Evolutionary conservation across 306 rosid genomes (phyloP).

Genomic region (Malus orientalis): DNA sequence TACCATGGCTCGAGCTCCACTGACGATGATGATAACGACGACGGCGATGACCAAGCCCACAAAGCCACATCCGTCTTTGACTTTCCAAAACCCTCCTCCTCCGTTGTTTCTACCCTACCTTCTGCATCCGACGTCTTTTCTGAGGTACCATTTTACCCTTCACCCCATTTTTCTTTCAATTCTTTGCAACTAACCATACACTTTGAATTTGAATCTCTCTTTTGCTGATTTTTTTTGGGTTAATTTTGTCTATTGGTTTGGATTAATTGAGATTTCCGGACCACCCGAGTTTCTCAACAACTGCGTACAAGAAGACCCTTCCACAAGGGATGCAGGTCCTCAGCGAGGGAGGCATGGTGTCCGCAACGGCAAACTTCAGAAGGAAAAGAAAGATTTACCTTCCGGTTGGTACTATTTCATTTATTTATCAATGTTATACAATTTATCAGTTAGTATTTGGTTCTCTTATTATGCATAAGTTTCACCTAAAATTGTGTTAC

Average conservation of each 20-base stretch:
- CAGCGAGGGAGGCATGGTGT: slow-evolving; percentile 38
- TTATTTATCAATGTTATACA: background rate
- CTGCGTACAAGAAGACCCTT: slow-evolving; percentile 48
- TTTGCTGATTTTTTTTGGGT: background rate
- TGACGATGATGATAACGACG: slow-evolving; percentile 24
- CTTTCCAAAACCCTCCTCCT: slow-evolving; percentile 37
- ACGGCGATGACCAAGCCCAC: background rate
- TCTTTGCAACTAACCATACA: background rate
- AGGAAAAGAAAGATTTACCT: slow-evolving; percentile 70
- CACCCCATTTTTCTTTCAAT: background rate
- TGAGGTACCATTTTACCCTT: slow-evolving; percentile 40
- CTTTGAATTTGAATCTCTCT: background rate
- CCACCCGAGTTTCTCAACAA: slow-evolving; percentile 85
- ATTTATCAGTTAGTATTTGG: background rate
- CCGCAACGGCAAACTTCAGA: slow-evolving; percentile 40
- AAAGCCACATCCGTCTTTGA: slow-evolving; percentile 56
- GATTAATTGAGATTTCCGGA: slow-evolving; percentile 56
- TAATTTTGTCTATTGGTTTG: background rate
- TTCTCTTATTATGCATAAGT: background rate
- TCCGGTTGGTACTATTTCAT: slow-evolving; percentile 28
- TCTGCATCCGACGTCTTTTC: slow-evolving; percentile 89
- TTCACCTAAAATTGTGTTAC: background rate
- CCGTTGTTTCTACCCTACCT: slow-evolving; percentile 55
- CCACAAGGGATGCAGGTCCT: slow-evolving; percentile 37
- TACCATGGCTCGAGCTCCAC: slow-evolving; percentile 18